These are phyloP conservation scores for Sugiyamaella sp. DNA, from an alignment of 1,139 yeast species.

Conservation along the genomic window DNA sequence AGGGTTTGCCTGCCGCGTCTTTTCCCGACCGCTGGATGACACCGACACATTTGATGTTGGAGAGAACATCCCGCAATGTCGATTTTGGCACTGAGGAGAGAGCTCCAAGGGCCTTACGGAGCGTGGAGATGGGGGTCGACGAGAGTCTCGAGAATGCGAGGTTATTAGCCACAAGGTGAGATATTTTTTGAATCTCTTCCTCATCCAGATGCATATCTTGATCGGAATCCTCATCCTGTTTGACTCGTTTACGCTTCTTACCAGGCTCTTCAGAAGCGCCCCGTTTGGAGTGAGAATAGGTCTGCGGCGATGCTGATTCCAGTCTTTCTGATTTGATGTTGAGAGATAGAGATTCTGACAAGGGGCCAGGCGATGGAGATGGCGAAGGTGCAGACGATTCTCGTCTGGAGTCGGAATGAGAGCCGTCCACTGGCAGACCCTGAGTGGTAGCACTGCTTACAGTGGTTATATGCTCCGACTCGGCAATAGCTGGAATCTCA, in stretches of 20 bases:
- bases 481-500: too few species aligned
- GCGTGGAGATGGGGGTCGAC: slow-evolving; percentile 76
- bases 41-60: slow-evolving; percentile 65
- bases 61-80: slow-evolving; percentile 48
- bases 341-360: slow-evolving; percentile 2
- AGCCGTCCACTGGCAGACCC: too few species aligned
- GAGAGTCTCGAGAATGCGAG: slow-evolving; percentile 87
- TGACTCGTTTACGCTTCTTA: slow-evolving; percentile 5
- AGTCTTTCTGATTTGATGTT: slow-evolving; percentile 10
- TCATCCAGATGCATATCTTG: slow-evolving; percentile 33
- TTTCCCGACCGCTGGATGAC: slow-evolving; percentile 85
- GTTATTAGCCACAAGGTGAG: slow-evolving; percentile 67
- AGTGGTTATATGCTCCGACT: too few species aligned
- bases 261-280: slow-evolving; percentile 14
- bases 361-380: not conserved
- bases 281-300: not conserved
- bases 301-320: not conserved
- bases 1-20: slow-evolving; percentile 93
- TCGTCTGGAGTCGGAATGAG: not conserved
- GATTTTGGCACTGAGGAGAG: slow-evolving; percentile 35
- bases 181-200: slow-evolving; percentile 54
- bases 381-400: not conserved
- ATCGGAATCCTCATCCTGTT: slow-evolving; percentile 33
- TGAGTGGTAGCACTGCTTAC: too few species aligned
- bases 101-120: slow-evolving; percentile 54